Evolutionary conservation across 306 rosid genomes (phyloP), one percentile per base, ranked within the genome.

Genomic region (Dryas alaskensis): DNA sequence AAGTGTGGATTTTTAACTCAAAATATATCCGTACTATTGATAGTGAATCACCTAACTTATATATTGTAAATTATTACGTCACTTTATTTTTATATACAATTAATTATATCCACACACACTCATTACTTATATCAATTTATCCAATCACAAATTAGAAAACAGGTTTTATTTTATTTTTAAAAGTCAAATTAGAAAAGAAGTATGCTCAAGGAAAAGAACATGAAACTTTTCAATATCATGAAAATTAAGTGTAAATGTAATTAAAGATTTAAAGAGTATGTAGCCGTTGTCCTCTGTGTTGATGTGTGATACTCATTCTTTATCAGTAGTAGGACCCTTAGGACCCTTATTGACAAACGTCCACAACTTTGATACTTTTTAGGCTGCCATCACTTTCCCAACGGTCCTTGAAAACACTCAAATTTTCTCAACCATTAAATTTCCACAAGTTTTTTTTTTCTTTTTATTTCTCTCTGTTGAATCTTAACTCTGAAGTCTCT

Each of bases 281-380:
- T 45, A 55, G 44, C 74, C 54, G 65, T 70, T 5, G 64, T 60
- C 54, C 54, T 31, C 9, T 6, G 12, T 14, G 11, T 40, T 37
- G 10, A 5, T 25, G 67, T 43, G 52, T 19, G 51, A 55, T 43
- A 11, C 4, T 11, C 5, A 46, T 51, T 51, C 49, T 52, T 16
- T 9, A 40, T 67, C 3, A 17, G 69, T 10, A 50, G 22, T 22
- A 22, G 22, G 22, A 22, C 22, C 22, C 22, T 22, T 22, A 22
- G 54, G 12, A 7, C 72, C 58, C 27, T 27, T 27, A 37, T 71
- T 8, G 40, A 27, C 57, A 72, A 46, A 72, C 46, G 13, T 60
- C 68, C 69, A 60, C 46, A 72, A 31, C 42, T 49, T 60, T 62
- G 62, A 62, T 73, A 19, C 70, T 73, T 73, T 73, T 7, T 2